phyloP scores from a whole-genome alignment of 768 basidiomycete species.

The Infundibulicybe gibba region DNA sequence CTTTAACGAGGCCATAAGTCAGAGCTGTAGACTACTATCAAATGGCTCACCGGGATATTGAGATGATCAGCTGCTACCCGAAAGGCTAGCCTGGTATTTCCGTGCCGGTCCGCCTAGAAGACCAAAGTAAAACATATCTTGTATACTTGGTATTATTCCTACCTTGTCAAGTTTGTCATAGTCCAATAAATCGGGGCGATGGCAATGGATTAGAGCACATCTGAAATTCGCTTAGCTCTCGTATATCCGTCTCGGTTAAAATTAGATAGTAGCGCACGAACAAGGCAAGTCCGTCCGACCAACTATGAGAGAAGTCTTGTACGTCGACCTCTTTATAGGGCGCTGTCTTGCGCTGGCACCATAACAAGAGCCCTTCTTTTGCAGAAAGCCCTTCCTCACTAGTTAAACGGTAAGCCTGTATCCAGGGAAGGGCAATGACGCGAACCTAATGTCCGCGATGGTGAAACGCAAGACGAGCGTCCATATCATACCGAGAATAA shows the following conservation, averaged over 20 bases:
- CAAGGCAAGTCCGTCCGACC: conserved; percentile 95
- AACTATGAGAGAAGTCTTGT: conserved; percentile 89
- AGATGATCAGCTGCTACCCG: conserved; percentile 83
- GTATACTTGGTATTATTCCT: conserved; percentile 3
- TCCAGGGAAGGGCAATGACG: conserved; percentile 3
- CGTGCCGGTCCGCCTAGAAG: conserved; percentile 68
- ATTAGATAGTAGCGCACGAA: conserved; percentile 35
- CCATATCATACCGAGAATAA: conserved; percentile 99
- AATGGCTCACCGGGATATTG: conserved; percentile 75
- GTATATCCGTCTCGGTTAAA: conserved; percentile 7
- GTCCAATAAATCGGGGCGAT: conserved; percentile 93
- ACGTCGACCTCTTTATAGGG: conserved; percentile 91
- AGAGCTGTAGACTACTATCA: not conserved
- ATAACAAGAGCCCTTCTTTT: conserved; percentile 93
- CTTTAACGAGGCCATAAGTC: conserved; percentile 30
- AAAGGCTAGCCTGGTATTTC: conserved; percentile 87
- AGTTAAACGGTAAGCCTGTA: conserved; percentile 4
- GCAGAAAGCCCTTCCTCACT: conserved; percentile 99
- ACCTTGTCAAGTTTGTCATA: conserved; percentile 86
- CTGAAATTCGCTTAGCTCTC: conserved; percentile 33
- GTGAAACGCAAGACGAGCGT: conserved; percentile 95
- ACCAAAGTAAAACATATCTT: conserved; percentile 7
- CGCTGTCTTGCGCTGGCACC: conserved; percentile 96
- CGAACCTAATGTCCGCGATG: conserved; percentile 95
- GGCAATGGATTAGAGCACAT: conserved; percentile 95